Evolutionary conservation across 2,329 filamentous ascomycete species (phyloP).

Genomic region (Colletotrichum sansevieriae): DNA sequence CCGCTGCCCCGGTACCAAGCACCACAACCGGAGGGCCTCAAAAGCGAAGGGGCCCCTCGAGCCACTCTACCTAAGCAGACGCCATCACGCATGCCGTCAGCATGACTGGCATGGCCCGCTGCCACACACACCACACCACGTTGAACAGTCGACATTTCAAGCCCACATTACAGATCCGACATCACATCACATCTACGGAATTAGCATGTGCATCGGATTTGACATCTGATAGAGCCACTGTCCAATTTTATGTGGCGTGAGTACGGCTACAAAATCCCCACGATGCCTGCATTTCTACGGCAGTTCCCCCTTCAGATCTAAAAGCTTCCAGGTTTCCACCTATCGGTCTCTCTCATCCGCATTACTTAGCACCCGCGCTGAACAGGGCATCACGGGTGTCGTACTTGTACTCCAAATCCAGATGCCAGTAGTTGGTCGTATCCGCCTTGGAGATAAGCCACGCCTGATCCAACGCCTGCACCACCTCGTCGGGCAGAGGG

Average conservation of each 20-base stretch:
- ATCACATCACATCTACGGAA: not conserved
- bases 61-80: slow-evolving; percentile 16
- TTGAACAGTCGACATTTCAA: not conserved
- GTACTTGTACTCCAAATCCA: slow-evolving; percentile 75
- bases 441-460: slow-evolving; percentile 78
- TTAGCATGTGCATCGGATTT: slow-evolving; percentile 14
- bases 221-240: slow-evolving; percentile 32
- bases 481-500: slow-evolving; percentile 81
- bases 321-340: slow-evolving; percentile 2
- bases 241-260: not conserved
- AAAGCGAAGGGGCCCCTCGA: slow-evolving; percentile 6
- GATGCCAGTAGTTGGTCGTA: slow-evolving; percentile 66
- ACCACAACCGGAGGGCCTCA: slow-evolving; percentile 30
- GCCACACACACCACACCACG: slow-evolving; percentile 12
- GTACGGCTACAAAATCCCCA: not conserved
- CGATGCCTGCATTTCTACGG: slow-evolving; percentile 11
- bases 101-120: slow-evolving; percentile 37
- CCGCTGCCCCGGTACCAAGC: slow-evolving; percentile 25
- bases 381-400: slow-evolving; percentile 73
- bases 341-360: slow-evolving; percentile 5
- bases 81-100: slow-evolving; percentile 36
- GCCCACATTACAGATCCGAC: slow-evolving; percentile 13
- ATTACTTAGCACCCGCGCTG: slow-evolving; percentile 55
- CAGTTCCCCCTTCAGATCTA: slow-evolving; percentile 10
- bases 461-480: slow-evolving; percentile 80